These are phyloP conservation scores for Sequoia sempervirens DNA, from an alignment of 75 land plant genomes.

Conservation along the genomic window DNA sequence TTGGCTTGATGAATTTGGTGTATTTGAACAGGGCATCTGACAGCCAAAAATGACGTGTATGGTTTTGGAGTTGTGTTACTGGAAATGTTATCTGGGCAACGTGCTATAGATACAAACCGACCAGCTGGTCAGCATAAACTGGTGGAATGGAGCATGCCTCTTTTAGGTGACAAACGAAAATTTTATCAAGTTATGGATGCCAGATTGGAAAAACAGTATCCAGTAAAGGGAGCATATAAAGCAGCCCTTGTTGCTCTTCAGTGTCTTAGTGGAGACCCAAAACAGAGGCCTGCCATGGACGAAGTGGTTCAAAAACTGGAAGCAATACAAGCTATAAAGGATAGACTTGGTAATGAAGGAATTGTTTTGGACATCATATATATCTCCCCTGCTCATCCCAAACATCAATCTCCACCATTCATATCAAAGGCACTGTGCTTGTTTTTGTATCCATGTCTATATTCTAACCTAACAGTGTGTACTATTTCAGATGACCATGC, in stretches of 20 bases:
- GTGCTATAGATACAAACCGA: constrained; percentile 41
- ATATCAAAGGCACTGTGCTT: neutral
- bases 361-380: neutral
- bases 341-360: constrained; percentile 5
- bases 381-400: constrained; percentile 5
- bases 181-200: constrained; percentile 42
- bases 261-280: constrained; percentile 45
- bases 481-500: neutral
- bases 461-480: neutral
- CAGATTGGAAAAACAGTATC: constrained; percentile 35
- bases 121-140: constrained; percentile 44
- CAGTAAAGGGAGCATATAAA: constrained; percentile 33
- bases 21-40: constrained; percentile 49
- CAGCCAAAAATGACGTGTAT: constrained; percentile 67
- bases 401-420: neutral
- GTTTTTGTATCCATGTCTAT: neutral
- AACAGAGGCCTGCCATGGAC: constrained; percentile 51
- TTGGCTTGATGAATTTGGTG: constrained; percentile 5
- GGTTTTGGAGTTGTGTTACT: constrained; percentile 70
- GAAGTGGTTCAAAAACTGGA: constrained; percentile 37
- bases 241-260: constrained; percentile 29
- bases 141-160: constrained; percentile 56
- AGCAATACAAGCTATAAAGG: constrained; percentile 20
- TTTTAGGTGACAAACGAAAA: constrained; percentile 30
- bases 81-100: constrained; percentile 51